Evolutionary conservation across 345 rosid genomes (phyloP).

Genomic region (Eucalyptus polyanthemos): DNA sequence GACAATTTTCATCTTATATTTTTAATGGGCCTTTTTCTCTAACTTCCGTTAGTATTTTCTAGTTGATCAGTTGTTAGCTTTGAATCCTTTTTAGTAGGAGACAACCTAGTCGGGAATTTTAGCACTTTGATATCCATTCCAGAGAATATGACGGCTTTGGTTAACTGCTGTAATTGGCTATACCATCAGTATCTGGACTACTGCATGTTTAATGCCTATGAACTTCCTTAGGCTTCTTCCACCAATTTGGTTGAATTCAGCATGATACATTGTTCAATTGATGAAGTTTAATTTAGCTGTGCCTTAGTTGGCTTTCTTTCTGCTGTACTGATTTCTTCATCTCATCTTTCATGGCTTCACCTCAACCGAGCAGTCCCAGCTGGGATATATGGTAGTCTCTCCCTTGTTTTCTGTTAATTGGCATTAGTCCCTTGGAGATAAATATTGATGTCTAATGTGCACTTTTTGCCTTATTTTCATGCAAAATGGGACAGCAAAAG

Average conservation of each 20-base stretch:
- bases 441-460: background rate
- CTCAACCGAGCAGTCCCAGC: slow-evolving; percentile 63
- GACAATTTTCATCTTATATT: background rate
- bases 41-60: background rate
- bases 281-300: background rate
- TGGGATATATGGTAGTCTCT: slow-evolving; percentile 64
- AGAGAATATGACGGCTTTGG: background rate
- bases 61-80: background rate
- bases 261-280: background rate
- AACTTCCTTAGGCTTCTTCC: background rate
- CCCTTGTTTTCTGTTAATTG: background rate
- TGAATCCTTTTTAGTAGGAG: background rate
- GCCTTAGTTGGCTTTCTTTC: background rate
- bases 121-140: background rate
- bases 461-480: background rate
- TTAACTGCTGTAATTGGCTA: background rate
- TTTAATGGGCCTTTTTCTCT: background rate
- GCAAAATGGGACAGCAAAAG: slow-evolving; percentile 48
- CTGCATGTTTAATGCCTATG: background rate
- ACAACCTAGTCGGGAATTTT: background rate
- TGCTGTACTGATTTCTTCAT: background rate
- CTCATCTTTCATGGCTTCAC: background rate
- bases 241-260: background rate
- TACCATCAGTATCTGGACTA: background rate
- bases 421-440: background rate